Percentiles rank a stretch among this genome's conserved stretches.
Conservation (phyloP, 2,329 filamentous ascomycete genomes). For the Colletotrichum coccodes region DNA sequence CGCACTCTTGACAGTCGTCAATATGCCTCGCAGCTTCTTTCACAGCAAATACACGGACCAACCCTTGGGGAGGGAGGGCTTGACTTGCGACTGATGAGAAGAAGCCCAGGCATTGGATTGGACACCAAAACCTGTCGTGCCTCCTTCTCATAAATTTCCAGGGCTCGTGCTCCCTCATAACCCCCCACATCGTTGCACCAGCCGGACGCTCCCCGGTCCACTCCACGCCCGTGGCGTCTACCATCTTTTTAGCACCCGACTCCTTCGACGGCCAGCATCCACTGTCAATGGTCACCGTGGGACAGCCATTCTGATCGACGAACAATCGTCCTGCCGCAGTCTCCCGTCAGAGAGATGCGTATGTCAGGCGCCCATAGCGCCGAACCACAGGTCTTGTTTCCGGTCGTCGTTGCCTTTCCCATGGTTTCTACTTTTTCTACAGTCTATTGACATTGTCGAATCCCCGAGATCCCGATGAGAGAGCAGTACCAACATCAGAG, state of each 20-base stretch:
- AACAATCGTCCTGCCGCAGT: background rate
- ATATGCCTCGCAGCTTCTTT: background rate
- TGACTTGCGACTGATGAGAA: background rate
- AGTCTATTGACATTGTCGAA: slow-evolving; percentile 1
- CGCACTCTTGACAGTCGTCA: no score
- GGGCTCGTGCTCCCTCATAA: slow-evolving; percentile 23
- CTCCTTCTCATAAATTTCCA: slow-evolving; percentile 21
- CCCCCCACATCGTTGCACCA: slow-evolving; percentile 22
- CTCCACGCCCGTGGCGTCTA: slow-evolving; percentile 11
- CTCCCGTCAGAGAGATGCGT: background rate
- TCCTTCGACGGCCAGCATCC: background rate
- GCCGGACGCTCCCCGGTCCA: slow-evolving; percentile 1
- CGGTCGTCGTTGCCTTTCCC: background rate
- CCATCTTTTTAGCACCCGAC: background rate
- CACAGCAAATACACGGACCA: background rate
- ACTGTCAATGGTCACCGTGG: slow-evolving; percentile 7
- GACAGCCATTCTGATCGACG: slow-evolving; percentile 10
- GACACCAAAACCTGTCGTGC: slow-evolving; percentile 16
- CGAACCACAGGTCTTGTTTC: background rate
- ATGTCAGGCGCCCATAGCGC: slow-evolving; percentile 12
- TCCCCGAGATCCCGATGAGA: background rate
- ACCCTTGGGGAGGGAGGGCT: background rate
- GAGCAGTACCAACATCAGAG: slow-evolving; percentile 11
- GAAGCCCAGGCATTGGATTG: background rate
- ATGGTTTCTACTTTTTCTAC: background rate